phyloP scores from a whole-genome alignment of 108 stramenopile species.

The Bacterosira constricta region DNA sequence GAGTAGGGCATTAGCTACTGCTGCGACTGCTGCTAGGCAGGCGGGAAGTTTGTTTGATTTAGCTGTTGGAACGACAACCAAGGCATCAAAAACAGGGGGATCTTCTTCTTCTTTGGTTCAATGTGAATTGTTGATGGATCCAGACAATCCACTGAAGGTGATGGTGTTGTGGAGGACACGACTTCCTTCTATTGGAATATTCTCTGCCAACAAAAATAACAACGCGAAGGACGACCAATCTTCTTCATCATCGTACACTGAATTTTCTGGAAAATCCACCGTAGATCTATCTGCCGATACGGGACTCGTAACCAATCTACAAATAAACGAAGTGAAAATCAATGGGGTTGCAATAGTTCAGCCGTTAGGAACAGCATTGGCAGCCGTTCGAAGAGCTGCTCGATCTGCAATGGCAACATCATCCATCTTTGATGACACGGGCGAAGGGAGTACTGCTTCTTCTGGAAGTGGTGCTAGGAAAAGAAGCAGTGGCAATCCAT shows the following conservation, averaged over 20 bases:
- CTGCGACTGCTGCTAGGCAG: slow-evolving; percentile 25
- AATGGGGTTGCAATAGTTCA: slow-evolving; percentile 30
- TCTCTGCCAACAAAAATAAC: not conserved
- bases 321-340: slow-evolving; percentile 30
- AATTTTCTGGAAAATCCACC: slow-evolving; percentile 31
- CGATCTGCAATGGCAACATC: slow-evolving; percentile 16
- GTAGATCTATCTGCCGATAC: slow-evolving; percentile 11
- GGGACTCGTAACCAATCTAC: slow-evolving; percentile 31
- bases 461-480: not conserved
- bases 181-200: slow-evolving; percentile 9
- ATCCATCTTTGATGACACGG: slow-evolving; percentile 15
- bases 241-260: slow-evolving; percentile 9
- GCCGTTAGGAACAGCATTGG: slow-evolving; percentile 33
- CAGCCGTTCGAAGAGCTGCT: slow-evolving; percentile 29
- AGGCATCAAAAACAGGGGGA: not conserved
- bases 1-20: slow-evolving; percentile 30
- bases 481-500: slow-evolving; percentile 24
- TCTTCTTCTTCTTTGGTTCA: slow-evolving; percentile 19
- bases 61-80: slow-evolving; percentile 11
- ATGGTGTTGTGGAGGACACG: slow-evolving; percentile 39
- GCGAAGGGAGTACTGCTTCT: not conserved
- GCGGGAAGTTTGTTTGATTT: slow-evolving; percentile 41
- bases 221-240: not conserved
- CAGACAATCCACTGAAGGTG: slow-evolving; percentile 29
- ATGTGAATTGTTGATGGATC: slow-evolving; percentile 41